phyloP scores from a whole-genome alignment of 2,329 filamentous ascomycete genomes.

The Amphichorda felina region DNA sequence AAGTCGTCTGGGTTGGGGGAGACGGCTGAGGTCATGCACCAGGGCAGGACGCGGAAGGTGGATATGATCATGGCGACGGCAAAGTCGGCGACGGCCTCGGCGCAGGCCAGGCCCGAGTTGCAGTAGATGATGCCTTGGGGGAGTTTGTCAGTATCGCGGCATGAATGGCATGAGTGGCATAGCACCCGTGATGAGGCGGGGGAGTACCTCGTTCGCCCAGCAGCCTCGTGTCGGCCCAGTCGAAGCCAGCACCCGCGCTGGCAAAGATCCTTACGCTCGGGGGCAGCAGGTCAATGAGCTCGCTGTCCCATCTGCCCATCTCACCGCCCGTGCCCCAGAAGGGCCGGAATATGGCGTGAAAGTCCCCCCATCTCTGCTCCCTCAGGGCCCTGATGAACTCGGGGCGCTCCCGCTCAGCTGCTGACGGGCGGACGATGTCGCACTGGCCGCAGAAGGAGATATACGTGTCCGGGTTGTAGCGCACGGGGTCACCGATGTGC shows the following conservation, averaged over 20 bases:
- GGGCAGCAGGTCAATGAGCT: constrained; percentile 45
- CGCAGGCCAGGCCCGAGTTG: constrained; percentile 58
- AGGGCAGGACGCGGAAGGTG: constrained; percentile 56
- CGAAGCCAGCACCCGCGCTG: constrained; percentile 52
- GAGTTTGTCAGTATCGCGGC: not conserved
- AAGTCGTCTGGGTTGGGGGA: constrained; percentile 28
- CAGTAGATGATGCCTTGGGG: constrained; percentile 37
- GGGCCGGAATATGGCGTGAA: constrained; percentile 43
- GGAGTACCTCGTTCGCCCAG: constrained; percentile 48
- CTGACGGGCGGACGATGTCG: constrained; percentile 37
- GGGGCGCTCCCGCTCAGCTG: constrained; percentile 35
- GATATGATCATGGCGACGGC: constrained; percentile 57
- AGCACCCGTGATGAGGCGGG: too few relatives aligned
- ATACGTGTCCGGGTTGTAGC: constrained; percentile 36
- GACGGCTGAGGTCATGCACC: constrained; percentile 46
- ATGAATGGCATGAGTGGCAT: not conserved
- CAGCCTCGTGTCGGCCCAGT: constrained; percentile 52
- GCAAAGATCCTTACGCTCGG: constrained; percentile 47
- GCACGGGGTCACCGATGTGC: constrained; percentile 57
- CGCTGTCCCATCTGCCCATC: constrained; percentile 52
- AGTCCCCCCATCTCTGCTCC: constrained; percentile 42
- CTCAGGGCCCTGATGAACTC: constrained; percentile 36
- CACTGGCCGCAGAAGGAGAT: constrained; percentile 28
- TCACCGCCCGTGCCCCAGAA: constrained; percentile 54
- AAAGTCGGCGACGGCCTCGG: constrained; percentile 63